A percentile compares a stretch with the other conserved stretches of the same genome.
phyloP scores from a whole-genome alignment of 2,329 filamentous ascomycete genomes.

The Trichoderma semiorbis region DNA sequence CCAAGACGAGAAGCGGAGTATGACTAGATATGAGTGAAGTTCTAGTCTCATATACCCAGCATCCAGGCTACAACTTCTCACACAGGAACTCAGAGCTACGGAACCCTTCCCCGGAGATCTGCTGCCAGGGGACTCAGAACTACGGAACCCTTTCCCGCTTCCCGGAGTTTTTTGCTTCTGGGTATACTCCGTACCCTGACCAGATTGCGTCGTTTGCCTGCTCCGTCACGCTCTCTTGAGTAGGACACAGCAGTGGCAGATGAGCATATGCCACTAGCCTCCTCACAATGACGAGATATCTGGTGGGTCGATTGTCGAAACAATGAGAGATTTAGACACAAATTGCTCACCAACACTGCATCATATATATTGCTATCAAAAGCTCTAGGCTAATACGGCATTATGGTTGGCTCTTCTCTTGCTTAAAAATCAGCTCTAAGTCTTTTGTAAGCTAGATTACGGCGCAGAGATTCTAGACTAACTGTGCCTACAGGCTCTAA shows the following conservation, averaged over 20 bases:
- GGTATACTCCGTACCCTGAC: background rate
- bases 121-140: background rate
- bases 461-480: background rate
- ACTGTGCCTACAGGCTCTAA: constrained; percentile 31
- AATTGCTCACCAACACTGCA: background rate
- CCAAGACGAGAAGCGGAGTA: background rate
- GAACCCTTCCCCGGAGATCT: background rate
- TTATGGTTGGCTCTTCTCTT: background rate
- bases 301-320: background rate
- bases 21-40: background rate
- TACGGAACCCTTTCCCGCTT: background rate
- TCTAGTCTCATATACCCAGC: background rate
- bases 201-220: background rate
- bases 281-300: background rate
- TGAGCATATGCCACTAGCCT: background rate
- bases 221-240: background rate
- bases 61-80: background rate
- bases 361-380: background rate
- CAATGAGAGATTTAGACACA: background rate
- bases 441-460: background rate
- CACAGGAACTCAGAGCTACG: background rate
- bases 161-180: background rate
- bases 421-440: background rate
- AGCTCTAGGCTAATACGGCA: background rate
- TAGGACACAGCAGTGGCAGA: background rate